Base-by-base conservation (phyloP, 176 grass and related monocot species). In the Carex pumila region DNA sequence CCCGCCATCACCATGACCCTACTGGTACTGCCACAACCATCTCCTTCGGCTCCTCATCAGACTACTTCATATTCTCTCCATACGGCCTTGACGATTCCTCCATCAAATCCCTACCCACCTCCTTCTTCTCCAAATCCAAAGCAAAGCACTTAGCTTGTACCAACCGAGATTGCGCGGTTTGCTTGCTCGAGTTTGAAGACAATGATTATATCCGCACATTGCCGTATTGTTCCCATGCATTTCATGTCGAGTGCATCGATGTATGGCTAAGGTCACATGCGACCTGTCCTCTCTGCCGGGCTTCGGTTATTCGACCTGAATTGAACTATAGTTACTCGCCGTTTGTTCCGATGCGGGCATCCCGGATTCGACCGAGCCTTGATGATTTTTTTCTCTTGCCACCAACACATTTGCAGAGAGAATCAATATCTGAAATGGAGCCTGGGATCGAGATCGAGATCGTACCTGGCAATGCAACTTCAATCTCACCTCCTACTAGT, bases 201-300 rank as follows among this genome's bases (percentile, higher is more conserved):
- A 88, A 89, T 19, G 96, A 98, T 67, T 84, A 86, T 59, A 88
- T 98, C 41, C 95, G 92, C 58, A 89, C 95, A 12, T 83, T 98
- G 34, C 95, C 95, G 71, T 79, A 80, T 2, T 98, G 92, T 79
- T 91, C 88, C 74, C 95, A 98, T 86, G 92, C 95, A 1, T 98
- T 98, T 84, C 95, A 98, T 88, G 91, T 86, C 19, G 92, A 98
- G 85, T 98, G 92, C 91, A 86, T 98, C 79, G 92, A 98, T 85
- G 89, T 95, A 55, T 98, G 95, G 95, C 91, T 98, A 68, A 86
- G 91, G 29, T 94, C 91, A 8, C 92, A 95, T 30, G 92, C 92
- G 54, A 92, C 90, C 15, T 97, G 94, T 88, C 92, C 90, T 21
- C 94, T 97, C 47, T 97, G 90, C 78, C 92, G 92, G 78, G 83